Base-by-base conservation (phyloP, 345 rosid genomes). In the Salix arbutifolia region DNA sequence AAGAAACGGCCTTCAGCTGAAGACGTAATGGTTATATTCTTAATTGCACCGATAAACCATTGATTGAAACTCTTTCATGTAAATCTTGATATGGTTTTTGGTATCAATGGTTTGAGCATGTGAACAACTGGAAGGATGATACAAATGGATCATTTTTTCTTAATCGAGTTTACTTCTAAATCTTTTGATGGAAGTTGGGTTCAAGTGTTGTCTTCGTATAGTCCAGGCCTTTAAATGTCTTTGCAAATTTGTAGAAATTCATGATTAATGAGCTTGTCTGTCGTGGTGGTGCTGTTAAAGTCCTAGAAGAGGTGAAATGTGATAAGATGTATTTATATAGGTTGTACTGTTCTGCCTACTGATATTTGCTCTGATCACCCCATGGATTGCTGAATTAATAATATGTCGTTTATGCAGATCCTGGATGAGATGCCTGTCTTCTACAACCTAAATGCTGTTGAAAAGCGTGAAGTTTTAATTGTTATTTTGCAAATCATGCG, bases 351-450 rank as follows among this genome's bases (percentile, higher is more conserved):
- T 61, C 30, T 37, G 61, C 26, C 65, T 12, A 18, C 11, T 71
- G 26, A 44, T 19, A n/a, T 12, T 73, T 60, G 17, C 48, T 48
- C 7, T 31, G 16, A 28, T 35, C 73, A 19, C 70, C 68, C 48
- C 65, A 23, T 11, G 21, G 23, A 35, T 65, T 53, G 26, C 75
- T 19, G 37, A 75, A 78, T 72, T 13, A 37, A 62, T 76, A 69
- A 73, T 71, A 58, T 83, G 72, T 81, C 40, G 28, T 66, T 44
- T 78, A 37, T 86, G 93, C 97, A 96, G 99, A 96, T 96, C 81
- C 86, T 96, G 52, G 99, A 96, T 84, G 99, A 96, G 89, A 96
- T 96, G 99, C 99, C 99, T 56, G 97, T 96, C 68, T 96, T 93
- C 82, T 96, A 96, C 90, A 93, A 92, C 80, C 88, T 96, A 82